Evolutionary conservation across 331 rosid genomes (phyloP), one percentile per base, ranked within the genome.

Genomic region (Malus hybrid): DNA sequence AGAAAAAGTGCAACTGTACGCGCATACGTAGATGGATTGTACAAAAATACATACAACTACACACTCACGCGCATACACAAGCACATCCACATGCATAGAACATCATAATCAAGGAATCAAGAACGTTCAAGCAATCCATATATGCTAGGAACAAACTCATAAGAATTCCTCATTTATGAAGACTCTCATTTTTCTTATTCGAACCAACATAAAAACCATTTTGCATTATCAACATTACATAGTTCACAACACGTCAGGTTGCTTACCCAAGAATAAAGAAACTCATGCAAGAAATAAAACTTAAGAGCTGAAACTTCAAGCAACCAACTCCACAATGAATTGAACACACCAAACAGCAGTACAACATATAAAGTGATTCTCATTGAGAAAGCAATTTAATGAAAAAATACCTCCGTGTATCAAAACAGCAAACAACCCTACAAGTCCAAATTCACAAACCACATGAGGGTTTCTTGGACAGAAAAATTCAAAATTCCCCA

Each of bases 371-470:
- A 24, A 24, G 24, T 24, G 24, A 24, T 74, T 71, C 60, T 67
- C 54, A 39, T 57, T 36, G 60, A 80, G 70, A 20, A 77, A 60
- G 69, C 46, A 78, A 31, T 46, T 6, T 14, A 62, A 62, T 62
- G 67, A 62, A 62, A 62, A 64, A 64, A 64, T 2, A 4, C 24
- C 18, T 27, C 65, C 34, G 67, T 29, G 69, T 52, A 18, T 69
- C 27, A 59, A 68, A 73, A 33, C 59, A 73, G 56, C 29, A 64
- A 74, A 65, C 70, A 81, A 77, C 74, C 81, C 82, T 32, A 15
- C 27, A 11, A 15, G 11, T 70, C 20, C 16, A 73, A 73, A 8
- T 69, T 62, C 39, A 11, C 63, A 61, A 12, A 5, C 66, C 18
- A 61, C 29, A 22, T 22, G 33, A 68, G 62, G 48, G 48, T 29